A percentile compares a stretch with the other conserved stretches of the same genome.
These are phyloP conservation scores for Coemansia sp. DNA, from an alignment of 192 early-diverging fungal species.

Conservation along the genomic window DNA sequence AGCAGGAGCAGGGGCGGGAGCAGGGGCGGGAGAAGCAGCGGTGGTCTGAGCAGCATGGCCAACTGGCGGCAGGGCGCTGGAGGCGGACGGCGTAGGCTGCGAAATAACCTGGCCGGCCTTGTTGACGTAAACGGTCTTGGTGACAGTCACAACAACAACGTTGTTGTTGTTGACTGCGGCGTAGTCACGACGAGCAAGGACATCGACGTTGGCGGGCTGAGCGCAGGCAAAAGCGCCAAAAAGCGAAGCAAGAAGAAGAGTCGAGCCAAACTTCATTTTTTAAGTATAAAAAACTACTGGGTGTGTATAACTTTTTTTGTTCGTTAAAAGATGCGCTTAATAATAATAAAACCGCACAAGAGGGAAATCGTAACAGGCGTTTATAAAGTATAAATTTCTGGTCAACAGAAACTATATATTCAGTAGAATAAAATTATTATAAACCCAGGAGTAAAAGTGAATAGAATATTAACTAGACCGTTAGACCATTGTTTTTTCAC, in stretches of 20 bases:
- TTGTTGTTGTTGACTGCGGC: neutral
- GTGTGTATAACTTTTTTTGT: neutral
- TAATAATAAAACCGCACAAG: too few relatives aligned
- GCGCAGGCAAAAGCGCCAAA: slow-evolving; percentile 31
- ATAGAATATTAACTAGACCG: neutral
- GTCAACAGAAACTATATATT: slow-evolving; percentile 7
- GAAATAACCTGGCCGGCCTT: neutral
- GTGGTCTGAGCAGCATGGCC: slow-evolving; percentile 6
- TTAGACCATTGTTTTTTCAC: neutral
- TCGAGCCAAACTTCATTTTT: slow-evolving; percentile 35
- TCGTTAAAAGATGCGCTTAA: slow-evolving; percentile 7
- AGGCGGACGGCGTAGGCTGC: neutral
- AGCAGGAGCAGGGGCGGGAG: neutral
- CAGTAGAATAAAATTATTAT: neutral
- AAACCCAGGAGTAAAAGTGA: neutral
- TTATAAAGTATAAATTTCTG: slow-evolving; percentile 1
- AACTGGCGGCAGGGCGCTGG: neutral
- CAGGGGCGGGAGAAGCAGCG: slow-evolving; percentile 4
- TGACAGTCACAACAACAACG: slow-evolving; percentile 28
- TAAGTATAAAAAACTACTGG: neutral
- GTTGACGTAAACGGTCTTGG: slow-evolving; percentile 12
- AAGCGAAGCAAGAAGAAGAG: slow-evolving; percentile 27
- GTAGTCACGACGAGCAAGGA: slow-evolving; percentile 1
- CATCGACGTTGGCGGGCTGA: slow-evolving; percentile 18
- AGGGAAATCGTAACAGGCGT: neutral